A percentile compares a stretch with the other conserved stretches of the same genome.
These are phyloP conservation scores for Didymella sp. DNA, from an alignment of 2,329 filamentous ascomycete genomes.

Conservation along the genomic window DNA sequence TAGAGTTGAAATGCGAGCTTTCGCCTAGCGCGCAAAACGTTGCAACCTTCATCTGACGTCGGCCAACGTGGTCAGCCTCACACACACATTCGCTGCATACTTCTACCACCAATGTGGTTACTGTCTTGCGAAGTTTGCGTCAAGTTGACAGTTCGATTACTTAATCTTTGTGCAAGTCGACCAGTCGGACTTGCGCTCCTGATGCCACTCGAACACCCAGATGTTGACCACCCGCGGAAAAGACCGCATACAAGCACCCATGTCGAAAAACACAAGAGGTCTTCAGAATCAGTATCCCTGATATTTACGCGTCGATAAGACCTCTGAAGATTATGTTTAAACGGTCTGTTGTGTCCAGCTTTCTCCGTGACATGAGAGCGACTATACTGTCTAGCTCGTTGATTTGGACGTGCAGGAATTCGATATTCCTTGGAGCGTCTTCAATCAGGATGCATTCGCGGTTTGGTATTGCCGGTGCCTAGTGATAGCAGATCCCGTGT, in stretches of 20 bases:
- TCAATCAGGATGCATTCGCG: not conserved
- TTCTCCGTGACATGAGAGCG: too few relatives aligned
- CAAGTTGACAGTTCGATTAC: not conserved
- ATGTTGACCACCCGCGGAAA: not conserved
- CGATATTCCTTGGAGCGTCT: not conserved
- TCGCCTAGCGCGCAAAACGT: constrained; percentile 11
- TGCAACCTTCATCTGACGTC: constrained; percentile 12
- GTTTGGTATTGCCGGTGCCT: not conserved
- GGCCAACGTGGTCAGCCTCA: constrained; percentile 5
- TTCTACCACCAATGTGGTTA: not conserved
- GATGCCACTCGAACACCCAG: not conserved
- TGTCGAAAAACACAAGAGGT: too few relatives aligned
- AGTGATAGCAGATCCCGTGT: not conserved
- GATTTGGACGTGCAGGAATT: not conserved
- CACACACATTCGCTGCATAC: not conserved
- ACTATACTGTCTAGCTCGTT: not conserved
- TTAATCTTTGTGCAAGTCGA: not conserved
- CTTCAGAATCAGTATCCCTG: too few relatives aligned
- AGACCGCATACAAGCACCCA: too few relatives aligned
- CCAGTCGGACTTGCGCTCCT: not conserved
- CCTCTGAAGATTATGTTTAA: too few relatives aligned
- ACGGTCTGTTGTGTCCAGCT: too few relatives aligned
- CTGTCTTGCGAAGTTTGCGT: not conserved
- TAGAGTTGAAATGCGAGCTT: constrained; percentile 1
- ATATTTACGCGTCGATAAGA: too few relatives aligned